phyloP scores from a whole-genome alignment of 148 eudicot species.

The Diospyros kaki region DNA sequence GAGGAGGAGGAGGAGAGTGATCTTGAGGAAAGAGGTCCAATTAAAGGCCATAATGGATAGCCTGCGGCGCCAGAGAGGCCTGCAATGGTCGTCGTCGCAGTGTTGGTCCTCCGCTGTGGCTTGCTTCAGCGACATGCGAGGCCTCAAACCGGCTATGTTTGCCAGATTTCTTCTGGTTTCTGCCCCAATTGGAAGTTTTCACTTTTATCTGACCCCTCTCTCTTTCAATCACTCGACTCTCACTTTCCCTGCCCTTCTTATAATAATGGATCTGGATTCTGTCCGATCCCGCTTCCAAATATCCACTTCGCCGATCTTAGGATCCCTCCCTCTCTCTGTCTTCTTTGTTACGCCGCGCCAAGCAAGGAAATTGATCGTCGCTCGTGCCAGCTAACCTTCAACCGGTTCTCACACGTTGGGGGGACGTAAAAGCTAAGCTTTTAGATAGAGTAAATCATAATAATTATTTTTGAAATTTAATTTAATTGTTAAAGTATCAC shows the following conservation, averaged over 20 bases:
- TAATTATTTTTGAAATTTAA: too few relatives aligned
- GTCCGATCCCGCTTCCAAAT: too few relatives aligned
- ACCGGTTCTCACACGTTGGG: constrained; percentile 1
- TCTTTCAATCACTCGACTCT: too few relatives aligned
- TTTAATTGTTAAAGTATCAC: too few relatives aligned
- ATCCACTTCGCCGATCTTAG: too few relatives aligned
- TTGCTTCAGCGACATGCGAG: constrained; percentile 39
- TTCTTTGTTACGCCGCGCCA: too few relatives aligned
- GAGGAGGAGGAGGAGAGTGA: constrained; percentile 54
- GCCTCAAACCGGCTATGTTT: constrained; percentile 29
- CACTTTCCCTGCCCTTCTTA: too few relatives aligned
- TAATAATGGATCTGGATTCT: too few relatives aligned
- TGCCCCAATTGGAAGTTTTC: not conserved
- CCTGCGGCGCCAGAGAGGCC: constrained; percentile 48
- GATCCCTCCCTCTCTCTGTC: too few relatives aligned
- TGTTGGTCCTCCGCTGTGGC: constrained; percentile 25
- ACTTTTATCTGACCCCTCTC: not conserved
- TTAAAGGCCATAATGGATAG: constrained; percentile 49
- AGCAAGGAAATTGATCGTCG: too few relatives aligned
- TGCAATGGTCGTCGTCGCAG: constrained; percentile 26
- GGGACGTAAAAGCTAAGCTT: too few relatives aligned
- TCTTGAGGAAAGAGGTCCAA: constrained; percentile 41
- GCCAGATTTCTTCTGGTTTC: constrained; percentile 19
- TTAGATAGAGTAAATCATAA: too few relatives aligned
- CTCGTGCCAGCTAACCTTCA: constrained; percentile 6